A percentile compares a stretch with the other conserved stretches of the same genome.
phyloP scores from a whole-genome alignment of 1,139 yeast species.

The Yamadazyma dushanensis region DNA sequence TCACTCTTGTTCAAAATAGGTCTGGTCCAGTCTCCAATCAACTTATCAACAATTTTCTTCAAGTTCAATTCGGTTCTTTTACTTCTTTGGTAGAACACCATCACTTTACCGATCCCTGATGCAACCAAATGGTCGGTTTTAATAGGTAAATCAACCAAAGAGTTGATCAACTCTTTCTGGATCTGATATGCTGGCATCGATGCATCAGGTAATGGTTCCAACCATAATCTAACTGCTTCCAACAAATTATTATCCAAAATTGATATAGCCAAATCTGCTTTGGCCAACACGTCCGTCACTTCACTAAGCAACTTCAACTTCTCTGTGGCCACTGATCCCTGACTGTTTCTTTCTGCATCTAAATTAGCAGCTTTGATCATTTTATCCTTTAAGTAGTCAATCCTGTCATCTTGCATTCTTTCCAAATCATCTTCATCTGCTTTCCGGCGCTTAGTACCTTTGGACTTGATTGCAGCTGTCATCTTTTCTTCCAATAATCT shows the following conservation, averaged over 20 bases:
- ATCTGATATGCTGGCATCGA: slow-evolving; percentile 96
- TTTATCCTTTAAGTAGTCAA: slow-evolving; percentile 75
- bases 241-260: slow-evolving; percentile 90
- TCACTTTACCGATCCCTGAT: slow-evolving; percentile 89
- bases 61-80: slow-evolving; percentile 85
- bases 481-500: slow-evolving; percentile 78
- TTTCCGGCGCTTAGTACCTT: slow-evolving; percentile 57
- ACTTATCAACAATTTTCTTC: slow-evolving; percentile 84
- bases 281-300: slow-evolving; percentile 72
- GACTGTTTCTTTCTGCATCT: slow-evolving; percentile 82
- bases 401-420: slow-evolving; percentile 90
- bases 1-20: slow-evolving; percentile 96
- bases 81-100: slow-evolving; percentile 90
- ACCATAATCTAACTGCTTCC: slow-evolving; percentile 94
- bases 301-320: slow-evolving; percentile 80
- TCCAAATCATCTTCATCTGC: slow-evolving; percentile 91
- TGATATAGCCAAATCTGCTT: slow-evolving; percentile 86
- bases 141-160: slow-evolving; percentile 79
- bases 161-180: slow-evolving; percentile 79
- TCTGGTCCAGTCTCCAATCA: slow-evolving; percentile 97
- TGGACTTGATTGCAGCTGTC: slow-evolving; percentile 71
- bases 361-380: slow-evolving; percentile 93
- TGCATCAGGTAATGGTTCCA: slow-evolving; percentile 97
- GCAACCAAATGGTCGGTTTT: slow-evolving; percentile 95
- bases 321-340: slow-evolving; percentile 79